These are phyloP conservation scores for Lecanicillium sp. DNA, from an alignment of 2,329 filamentous ascomycete genomes.

Conservation along the genomic window DNA sequence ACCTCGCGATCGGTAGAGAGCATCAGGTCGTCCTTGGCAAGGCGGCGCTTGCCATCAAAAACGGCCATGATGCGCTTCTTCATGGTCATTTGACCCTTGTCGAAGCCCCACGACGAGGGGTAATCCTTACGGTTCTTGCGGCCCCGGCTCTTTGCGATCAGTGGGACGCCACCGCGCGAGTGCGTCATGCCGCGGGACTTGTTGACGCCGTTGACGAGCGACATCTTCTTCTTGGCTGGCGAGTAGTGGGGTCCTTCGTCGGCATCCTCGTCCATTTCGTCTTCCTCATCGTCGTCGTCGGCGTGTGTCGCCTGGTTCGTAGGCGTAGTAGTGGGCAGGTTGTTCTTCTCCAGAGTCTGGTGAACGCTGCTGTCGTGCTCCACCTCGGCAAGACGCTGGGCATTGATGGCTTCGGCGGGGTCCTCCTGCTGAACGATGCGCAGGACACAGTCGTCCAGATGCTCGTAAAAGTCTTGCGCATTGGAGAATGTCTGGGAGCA, in stretches of 20 bases:
- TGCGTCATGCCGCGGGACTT: slow-evolving; percentile 70
- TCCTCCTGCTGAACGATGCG: slow-evolving; percentile 68
- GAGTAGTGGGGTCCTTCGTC: slow-evolving; percentile 44
- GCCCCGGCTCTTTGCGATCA: slow-evolving; percentile 53
- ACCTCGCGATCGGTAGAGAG: slow-evolving; percentile 92
- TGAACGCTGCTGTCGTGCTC: slow-evolving; percentile 58
- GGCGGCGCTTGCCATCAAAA: slow-evolving; percentile 78
- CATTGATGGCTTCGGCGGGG: slow-evolving; percentile 62
- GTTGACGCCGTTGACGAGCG: slow-evolving; percentile 51
- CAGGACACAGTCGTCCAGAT: slow-evolving; percentile 73
- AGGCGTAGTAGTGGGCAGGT: slow-evolving; percentile 43
- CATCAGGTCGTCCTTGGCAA: slow-evolving; percentile 99
- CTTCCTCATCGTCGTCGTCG: slow-evolving; percentile 50
- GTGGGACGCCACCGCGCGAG: slow-evolving; percentile 65
- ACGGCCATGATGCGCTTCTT: slow-evolving; percentile 95
- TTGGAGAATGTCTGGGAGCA: slow-evolving; percentile 87
- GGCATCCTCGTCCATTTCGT: slow-evolving; percentile 44
- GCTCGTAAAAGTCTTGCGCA: slow-evolving; percentile 97
- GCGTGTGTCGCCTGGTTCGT: slow-evolving; percentile 20
- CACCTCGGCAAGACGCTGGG: slow-evolving; percentile 58
- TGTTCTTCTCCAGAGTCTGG: slow-evolving; percentile 59
- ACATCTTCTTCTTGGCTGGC: slow-evolving; percentile 50
- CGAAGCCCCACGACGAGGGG: slow-evolving; percentile 87
- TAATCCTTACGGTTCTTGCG: slow-evolving; percentile 93
- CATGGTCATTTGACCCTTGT: slow-evolving; percentile 92